Evolutionary conservation across 106 monocot genomes (phyloP).

Genomic region (Acorus calamus): DNA sequence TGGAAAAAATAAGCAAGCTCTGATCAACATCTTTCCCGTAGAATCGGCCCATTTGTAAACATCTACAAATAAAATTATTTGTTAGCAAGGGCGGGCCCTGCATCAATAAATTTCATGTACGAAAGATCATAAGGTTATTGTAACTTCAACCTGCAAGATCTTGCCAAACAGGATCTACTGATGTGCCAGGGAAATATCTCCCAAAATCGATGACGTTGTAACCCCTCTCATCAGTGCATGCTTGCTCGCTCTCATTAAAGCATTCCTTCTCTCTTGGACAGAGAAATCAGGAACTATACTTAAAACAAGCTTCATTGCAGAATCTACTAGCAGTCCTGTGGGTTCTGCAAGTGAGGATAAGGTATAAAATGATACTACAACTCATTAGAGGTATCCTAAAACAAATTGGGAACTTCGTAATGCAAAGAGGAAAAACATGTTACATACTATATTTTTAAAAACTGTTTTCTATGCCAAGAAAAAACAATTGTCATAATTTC

Average conservation of each 20-base stretch:
- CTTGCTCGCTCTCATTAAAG: conserved; percentile 61
- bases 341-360: conserved; percentile 43
- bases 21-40: conserved; percentile 65
- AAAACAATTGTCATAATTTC: too few relatives aligned
- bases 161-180: conserved; percentile 60
- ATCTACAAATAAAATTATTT: conserved; percentile 30
- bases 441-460: too few relatives aligned
- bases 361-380: background rate
- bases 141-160: conserved; percentile 64
- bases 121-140: background rate
- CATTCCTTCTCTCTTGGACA: conserved; percentile 57
- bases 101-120: too few relatives aligned
- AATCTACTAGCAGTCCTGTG: conserved; percentile 79
- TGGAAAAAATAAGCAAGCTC: conserved; percentile 91
- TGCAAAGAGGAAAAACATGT: too few relatives aligned
- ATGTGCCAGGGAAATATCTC: conserved; percentile 69
- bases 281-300: conserved; percentile 56
- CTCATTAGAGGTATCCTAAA: too few relatives aligned
- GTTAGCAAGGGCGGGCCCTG: background rate
- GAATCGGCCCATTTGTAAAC: conserved; percentile 87
- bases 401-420: too few relatives aligned
- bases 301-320: conserved; percentile 75
- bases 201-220: conserved; percentile 83
- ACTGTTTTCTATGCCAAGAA: too few relatives aligned
- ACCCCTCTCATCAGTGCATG: conserved; percentile 76